These are phyloP conservation scores for Phytophthora citrophthora DNA, from an alignment of 352 stramenopile species.

Conservation along the genomic window DNA sequence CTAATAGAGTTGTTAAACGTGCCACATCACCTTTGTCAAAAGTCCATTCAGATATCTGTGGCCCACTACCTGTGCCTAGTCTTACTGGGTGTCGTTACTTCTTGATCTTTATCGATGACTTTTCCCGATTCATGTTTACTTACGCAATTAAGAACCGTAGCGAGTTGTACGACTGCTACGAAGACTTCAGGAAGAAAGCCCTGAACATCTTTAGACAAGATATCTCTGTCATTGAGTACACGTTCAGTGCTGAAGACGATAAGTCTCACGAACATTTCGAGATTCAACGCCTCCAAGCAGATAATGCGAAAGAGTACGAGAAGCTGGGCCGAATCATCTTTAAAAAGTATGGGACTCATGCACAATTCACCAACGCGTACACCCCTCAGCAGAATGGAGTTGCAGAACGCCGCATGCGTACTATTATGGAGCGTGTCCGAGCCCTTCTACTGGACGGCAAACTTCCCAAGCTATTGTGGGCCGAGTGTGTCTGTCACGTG, in stretches of 20 bases:
- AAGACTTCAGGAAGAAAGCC: neutral
- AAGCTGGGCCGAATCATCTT: constrained; percentile 16
- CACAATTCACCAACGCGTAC: constrained; percentile 22
- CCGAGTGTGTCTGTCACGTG: no score
- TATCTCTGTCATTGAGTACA: no score
- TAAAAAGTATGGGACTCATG: neutral
- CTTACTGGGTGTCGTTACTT: constrained; percentile 13
- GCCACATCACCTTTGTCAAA: no score
- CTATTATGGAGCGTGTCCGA: constrained; percentile 10
- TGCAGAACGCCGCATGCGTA: constrained; percentile 22
- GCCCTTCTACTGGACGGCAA: constrained; percentile 6
- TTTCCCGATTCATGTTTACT: constrained; percentile 22
- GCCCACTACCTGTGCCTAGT: no score
- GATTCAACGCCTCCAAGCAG: neutral
- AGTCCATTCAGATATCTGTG: no score
- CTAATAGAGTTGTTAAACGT: no score
- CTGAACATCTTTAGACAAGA: no score
- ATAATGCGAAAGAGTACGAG: constrained; percentile 20
- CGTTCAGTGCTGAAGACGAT: no score
- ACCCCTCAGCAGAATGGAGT: constrained; percentile 21
- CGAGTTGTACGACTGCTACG: constrained; percentile 22
- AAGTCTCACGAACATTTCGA: no score
- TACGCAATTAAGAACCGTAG: constrained; percentile 11
- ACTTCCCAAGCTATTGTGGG: no score
- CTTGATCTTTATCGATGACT: constrained; percentile 30